Percentiles rank a stretch among this genome's conserved stretches.
Evolutionary conservation across 345 rosid genomes (phyloP).

Genomic region (Nephelium lappaceum): DNA sequence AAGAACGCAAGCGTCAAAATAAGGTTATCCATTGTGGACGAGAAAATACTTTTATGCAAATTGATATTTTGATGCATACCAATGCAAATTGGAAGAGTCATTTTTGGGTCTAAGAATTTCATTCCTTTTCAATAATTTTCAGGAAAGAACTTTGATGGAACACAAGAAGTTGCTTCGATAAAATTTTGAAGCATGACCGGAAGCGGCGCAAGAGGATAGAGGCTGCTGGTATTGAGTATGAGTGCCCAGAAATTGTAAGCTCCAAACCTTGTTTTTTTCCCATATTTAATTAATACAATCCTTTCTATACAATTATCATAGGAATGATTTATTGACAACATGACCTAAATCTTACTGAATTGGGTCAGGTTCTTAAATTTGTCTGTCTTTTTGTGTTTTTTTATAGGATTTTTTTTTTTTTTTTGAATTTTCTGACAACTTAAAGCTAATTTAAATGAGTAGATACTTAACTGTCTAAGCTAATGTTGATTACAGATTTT

Average conservation of each 20-base stretch:
- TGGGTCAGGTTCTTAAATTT: not conserved
- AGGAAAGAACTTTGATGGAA: slow-evolving; percentile 91
- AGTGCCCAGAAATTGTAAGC: slow-evolving; percentile 90
- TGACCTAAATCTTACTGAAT: not conserved
- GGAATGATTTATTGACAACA: not conserved
- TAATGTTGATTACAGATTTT: not conserved
- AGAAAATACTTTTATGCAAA: not conserved
- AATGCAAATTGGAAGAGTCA: not conserved
- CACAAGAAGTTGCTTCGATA: slow-evolving; percentile 73
- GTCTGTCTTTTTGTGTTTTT: not conserved
- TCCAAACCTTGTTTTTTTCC: not conserved
- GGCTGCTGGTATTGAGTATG: slow-evolving; percentile 83
- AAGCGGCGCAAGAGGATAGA: slow-evolving; percentile 69
- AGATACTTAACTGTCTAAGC: not conserved
- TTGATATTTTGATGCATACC: not conserved
- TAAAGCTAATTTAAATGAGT: not conserved
- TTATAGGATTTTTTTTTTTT: too few relatives aligned
- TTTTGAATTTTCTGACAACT: not conserved
- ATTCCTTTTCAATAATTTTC: slow-evolving; percentile 16
- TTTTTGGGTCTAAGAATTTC: not conserved
- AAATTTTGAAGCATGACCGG: slow-evolving; percentile 63
- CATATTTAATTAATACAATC: not conserved
- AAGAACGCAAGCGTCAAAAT: slow-evolving; percentile 61
- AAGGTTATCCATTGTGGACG: slow-evolving; percentile 44
- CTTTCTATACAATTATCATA: not conserved